phyloP scores from a whole-genome alignment of 2,329 filamentous ascomycete species.

The Alternaria panax region DNA sequence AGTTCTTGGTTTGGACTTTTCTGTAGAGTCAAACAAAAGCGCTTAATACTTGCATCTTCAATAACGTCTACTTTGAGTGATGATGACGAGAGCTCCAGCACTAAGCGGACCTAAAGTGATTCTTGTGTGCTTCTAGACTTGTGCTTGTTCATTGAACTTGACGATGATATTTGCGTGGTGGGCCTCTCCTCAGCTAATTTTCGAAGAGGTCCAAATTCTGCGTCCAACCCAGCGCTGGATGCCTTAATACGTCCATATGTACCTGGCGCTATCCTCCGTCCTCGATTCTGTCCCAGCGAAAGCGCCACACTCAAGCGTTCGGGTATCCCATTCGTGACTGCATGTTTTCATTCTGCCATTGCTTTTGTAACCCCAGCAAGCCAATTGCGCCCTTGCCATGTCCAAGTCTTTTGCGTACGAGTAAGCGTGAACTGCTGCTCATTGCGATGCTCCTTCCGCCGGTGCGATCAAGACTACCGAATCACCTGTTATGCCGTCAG shows the following conservation, averaged over 20 bases:
- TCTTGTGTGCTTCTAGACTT: background rate
- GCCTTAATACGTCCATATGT: background rate
- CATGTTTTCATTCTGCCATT: background rate
- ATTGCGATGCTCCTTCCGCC: conserved; percentile 39
- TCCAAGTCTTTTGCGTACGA: conserved; percentile 12
- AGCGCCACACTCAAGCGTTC: conserved; percentile 10
- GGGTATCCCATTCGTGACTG: conserved; percentile 34
- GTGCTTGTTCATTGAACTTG: background rate
- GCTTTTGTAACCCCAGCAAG: background rate
- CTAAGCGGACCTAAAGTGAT: background rate
- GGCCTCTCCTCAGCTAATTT: background rate
- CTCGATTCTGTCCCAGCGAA: background rate
- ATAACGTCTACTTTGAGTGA: background rate
- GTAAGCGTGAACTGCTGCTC: conserved; percentile 18
- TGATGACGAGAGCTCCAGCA: background rate
- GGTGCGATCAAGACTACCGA: conserved; percentile 60
- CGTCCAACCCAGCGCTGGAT: background rate
- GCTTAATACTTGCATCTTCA: conserved; percentile 35
- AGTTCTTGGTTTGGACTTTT: conserved; percentile 13
- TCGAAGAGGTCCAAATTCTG: background rate
- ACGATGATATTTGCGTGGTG: background rate
- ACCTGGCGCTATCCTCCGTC: background rate
- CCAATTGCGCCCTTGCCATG: conserved; percentile 5
- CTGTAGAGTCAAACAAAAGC: conserved; percentile 28
- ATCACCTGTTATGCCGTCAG: conserved; percentile 49